A percentile compares a stretch with the other conserved stretches of the same genome.
Conservation (phyloP, 495 filamentous ascomycete species). For the Neurospora africana region DNA sequence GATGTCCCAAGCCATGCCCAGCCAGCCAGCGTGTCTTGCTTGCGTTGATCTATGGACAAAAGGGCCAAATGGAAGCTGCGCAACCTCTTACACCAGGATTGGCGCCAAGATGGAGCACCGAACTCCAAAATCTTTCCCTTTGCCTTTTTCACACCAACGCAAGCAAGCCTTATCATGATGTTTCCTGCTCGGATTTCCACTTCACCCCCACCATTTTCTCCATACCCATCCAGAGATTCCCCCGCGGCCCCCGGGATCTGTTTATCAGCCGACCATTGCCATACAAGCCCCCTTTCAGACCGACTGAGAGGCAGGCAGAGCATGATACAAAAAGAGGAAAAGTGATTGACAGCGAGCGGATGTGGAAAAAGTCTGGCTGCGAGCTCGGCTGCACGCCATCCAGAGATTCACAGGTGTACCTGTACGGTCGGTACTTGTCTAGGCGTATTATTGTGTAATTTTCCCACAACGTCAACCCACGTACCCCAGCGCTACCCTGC, state of each 20-base stretch:
- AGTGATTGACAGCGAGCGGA: background rate
- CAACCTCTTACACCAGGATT: background rate
- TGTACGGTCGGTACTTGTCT: constrained; percentile 3
- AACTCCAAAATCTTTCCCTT: background rate
- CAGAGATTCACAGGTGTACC: background rate
- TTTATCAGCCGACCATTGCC: background rate
- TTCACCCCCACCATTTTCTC: background rate
- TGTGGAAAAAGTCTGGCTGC: background rate
- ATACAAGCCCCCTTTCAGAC: background rate
- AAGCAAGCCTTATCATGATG: background rate
- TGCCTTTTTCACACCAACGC: background rate
- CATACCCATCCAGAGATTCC: background rate
- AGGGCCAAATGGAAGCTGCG: background rate
- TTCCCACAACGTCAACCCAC: constrained; percentile 1
- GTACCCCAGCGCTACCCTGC: background rate
- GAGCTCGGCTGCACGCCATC: background rate
- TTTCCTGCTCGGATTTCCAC: background rate
- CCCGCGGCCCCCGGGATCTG: background rate
- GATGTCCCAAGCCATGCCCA: background rate
- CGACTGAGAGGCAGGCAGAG: background rate
- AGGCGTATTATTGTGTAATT: constrained; percentile 4
- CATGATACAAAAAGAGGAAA: background rate
- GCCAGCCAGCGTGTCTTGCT: background rate
- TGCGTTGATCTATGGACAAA: background rate
- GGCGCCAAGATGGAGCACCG: background rate